These are phyloP conservation scores for Cutaneotrichosporon sp. DNA, from an alignment of 1,284 basidiomycete genomes.

Conservation along the genomic window DNA sequence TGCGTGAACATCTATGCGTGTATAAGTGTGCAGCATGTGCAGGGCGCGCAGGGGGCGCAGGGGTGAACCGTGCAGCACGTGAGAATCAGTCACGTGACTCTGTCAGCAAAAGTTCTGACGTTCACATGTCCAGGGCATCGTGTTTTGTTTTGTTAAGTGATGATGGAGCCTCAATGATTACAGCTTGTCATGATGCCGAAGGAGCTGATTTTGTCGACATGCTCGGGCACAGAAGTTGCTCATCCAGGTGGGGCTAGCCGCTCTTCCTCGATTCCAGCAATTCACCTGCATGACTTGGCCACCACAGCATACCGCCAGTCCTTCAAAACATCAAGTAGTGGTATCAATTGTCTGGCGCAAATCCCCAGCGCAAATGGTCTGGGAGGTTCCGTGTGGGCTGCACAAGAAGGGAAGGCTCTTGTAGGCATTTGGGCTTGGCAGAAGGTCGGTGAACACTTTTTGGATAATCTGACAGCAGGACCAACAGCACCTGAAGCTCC, in stretches of 20 bases:
- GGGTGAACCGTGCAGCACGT: no score
- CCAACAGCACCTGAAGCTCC: slow-evolving; percentile 76
- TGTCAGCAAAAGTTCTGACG: neutral
- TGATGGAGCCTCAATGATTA: neutral
- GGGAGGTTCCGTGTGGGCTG: slow-evolving; percentile 45
- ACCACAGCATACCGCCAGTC: slow-evolving; percentile 44
- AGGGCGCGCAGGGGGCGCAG: neutral
- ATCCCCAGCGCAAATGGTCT: slow-evolving; percentile 36
- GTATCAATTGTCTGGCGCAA: slow-evolving; percentile 31
- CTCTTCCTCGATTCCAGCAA: slow-evolving; percentile 36
- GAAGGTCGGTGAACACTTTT: slow-evolving; percentile 33
- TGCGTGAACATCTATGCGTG: neutral
- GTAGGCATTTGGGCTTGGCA: slow-evolving; percentile 50
- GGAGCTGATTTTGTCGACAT: slow-evolving; percentile 43
- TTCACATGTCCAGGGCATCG: neutral
- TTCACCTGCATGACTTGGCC: slow-evolving; percentile 46
- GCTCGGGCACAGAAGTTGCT: slow-evolving; percentile 27
- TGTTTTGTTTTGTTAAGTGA: neutral
- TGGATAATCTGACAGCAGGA: slow-evolving; percentile 55
- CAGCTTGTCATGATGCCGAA: slow-evolving; percentile 29
- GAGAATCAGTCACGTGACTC: no score
- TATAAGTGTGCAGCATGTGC: neutral
- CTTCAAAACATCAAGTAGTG: slow-evolving; percentile 46
- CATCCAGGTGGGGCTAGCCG: slow-evolving; percentile 7
- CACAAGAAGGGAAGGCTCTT: slow-evolving; percentile 49